phyloP scores from a whole-genome alignment of 768 basidiomycete species.

The Scleroderma bovista region DNA sequence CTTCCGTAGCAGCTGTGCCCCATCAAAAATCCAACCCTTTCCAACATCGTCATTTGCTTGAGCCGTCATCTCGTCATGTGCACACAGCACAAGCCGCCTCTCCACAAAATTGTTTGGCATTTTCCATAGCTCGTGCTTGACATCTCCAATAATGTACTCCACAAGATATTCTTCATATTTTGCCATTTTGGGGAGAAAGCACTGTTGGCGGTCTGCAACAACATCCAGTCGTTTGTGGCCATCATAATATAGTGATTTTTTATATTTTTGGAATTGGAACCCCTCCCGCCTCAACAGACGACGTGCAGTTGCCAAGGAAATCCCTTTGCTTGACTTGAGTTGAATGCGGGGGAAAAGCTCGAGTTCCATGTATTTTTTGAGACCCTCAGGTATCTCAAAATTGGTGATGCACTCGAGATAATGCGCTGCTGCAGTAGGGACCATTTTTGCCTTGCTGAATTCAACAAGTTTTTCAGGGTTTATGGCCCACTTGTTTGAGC shows the following conservation, averaged over 20 bases:
- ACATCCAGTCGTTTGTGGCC: slow-evolving; percentile 19
- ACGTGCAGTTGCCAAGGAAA: slow-evolving; percentile 29
- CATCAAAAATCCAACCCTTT: slow-evolving; percentile 32
- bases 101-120: slow-evolving; percentile 14
- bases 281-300: slow-evolving; percentile 16
- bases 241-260: slow-evolving; percentile 18
- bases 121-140: background rate
- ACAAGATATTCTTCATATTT: slow-evolving; percentile 11
- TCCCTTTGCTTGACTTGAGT: slow-evolving; percentile 12
- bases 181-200: slow-evolving; percentile 13
- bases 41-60: slow-evolving; percentile 34
- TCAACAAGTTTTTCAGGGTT: slow-evolving; percentile 27
- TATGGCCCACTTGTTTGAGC: too few relatives aligned
- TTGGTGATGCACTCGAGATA: too few relatives aligned
- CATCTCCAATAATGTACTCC: slow-evolving; percentile 3
- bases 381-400: too few relatives aligned
- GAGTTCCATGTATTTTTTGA: too few relatives aligned
- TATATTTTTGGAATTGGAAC: slow-evolving; percentile 6
- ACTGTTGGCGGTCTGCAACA: slow-evolving; percentile 13
- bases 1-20: slow-evolving; percentile 31
- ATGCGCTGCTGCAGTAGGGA: too few relatives aligned
- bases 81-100: slow-evolving; percentile 6
- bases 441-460: too few relatives aligned
- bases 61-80: slow-evolving; percentile 38
- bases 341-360: too few relatives aligned